Base-by-base conservation (phyloP, 306 rosid species). In the Citrullus mucosospermus region DNA sequence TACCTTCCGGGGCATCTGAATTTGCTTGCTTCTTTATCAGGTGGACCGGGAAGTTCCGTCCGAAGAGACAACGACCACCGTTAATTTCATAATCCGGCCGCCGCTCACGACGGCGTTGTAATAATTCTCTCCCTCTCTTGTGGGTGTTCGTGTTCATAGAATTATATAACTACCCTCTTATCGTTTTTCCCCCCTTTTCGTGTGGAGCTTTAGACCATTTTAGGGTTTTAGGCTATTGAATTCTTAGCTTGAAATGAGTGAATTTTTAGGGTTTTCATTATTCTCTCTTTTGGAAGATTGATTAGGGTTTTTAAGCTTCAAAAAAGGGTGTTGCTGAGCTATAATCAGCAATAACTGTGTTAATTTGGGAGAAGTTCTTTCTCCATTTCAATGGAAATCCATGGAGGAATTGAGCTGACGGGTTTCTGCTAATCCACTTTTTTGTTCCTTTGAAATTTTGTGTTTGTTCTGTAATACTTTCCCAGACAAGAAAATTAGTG, bases 1-100 rank as follows among this genome's bases (percentile, higher is more conserved):
- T 95, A 95, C 82, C 97, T 92, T 82, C 97, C 99, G 0, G 97
- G 99, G 1, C 97, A 95, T 87, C 93, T 95, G 61, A 95, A 95
- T 90, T 95, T 95, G 82, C 90, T 95, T 22, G 97, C 99, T 56
- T 95, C 97, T 0, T 95, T 95, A 87, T 95, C 99, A 12, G 89
- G 93, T 5, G 97, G 98, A 11, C 98, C 82, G 6, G 97, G 95
- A 10, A 92, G 83, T 87, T 94, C 97, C 16, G 92, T 95, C 41
- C 84, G 97, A 85, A 88, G 99, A 85, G 99, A 95, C 36, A 97
- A 89, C 5, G 93, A 92, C 39, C 88, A 76, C 83, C 96, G 89
- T 59, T 96, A 85, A 90, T 46, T 78, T 72, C 32, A 2, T 39
- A 68, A 39, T n/a, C n/a, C 32, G 10, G 18, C 54, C 75, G 34